Base-by-base conservation (phyloP, 768 basidiomycete genomes). In the Termitomyces sp. region DNA sequence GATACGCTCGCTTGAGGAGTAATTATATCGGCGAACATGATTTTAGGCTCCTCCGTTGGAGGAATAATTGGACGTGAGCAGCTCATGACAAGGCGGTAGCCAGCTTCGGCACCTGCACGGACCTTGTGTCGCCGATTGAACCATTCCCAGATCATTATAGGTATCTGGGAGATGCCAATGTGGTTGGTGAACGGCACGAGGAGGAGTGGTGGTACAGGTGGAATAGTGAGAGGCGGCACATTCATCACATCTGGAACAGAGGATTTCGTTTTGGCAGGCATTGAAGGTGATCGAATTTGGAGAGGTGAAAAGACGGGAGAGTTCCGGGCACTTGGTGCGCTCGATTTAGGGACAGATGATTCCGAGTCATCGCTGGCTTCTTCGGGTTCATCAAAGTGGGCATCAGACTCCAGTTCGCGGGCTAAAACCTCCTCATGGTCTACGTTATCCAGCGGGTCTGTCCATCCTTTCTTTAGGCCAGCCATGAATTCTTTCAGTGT, bases 401-500 rank as follows among this genome's bases (percentile, higher is more conserved):
- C 82, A 67, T 97, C 93, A 27, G 77, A 74, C 63, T 85, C 85
- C 46, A 94, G 70, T 59, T 81, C 77, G 54, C 74, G 78, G 0
- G 89, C 77, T n/a, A 94, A 74, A 35, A 73, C 69, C 52, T 92
- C 87, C 56, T 95, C 92, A 35, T 74, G 72, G 66, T 91, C 89
- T 52, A 87, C 73, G 50, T 81, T 79, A 46, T 86, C 79, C 32
- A 92, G 69, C 1, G 83, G 76, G 28, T 85, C 85, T 19, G 86
- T 83, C 90, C 91, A 99, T 2, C 97, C 97, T 53, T 81, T 78
- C 66, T 80, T 83, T 41, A 98, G 67, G 3, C 96, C 97, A 54
- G 85, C 79, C 83, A 98, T 83, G 69, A 91, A 98, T 73, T 99
- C 97, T 74, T 98, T 99, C 72, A 96, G 80, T 0, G 92, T 89